Conservation (phyloP, 768 basidiomycete genomes). For the Tremella mesenterica region DNA sequence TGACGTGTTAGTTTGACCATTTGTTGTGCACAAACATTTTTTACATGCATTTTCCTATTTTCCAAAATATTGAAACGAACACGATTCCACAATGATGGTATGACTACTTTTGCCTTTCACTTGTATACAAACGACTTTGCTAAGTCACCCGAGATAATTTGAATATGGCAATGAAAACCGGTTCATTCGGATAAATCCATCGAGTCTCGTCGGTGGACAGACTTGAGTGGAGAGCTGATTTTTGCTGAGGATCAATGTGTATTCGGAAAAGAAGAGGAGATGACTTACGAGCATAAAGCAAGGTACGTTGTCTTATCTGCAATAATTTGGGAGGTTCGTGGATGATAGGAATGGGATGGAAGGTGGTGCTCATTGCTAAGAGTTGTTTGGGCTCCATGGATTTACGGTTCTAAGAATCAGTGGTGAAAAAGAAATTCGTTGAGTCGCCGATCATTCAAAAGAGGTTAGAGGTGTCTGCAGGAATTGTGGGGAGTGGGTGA, state of each 20-base stretch:
- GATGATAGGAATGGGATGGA: neutral
- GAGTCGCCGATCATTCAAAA: too few relatives aligned
- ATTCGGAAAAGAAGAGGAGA: neutral
- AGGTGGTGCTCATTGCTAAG: neutral
- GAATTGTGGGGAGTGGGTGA: too few relatives aligned
- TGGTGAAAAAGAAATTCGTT: too few relatives aligned
- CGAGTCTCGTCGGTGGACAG: slow-evolving; percentile 7
- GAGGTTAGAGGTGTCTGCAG: too few relatives aligned
- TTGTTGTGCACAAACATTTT: neutral
- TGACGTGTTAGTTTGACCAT: neutral
- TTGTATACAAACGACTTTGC: neutral
- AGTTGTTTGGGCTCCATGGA: slow-evolving; percentile 41
- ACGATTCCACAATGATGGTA: neutral
- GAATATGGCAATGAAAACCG: neutral
- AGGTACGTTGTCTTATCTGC: slow-evolving; percentile 17
- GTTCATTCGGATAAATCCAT: neutral
- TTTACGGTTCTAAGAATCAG: slow-evolving; percentile 33
- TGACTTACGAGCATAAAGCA: slow-evolving; percentile 41
- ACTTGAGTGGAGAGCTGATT: slow-evolving; percentile 39
- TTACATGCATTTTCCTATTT: neutral
- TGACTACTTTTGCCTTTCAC: neutral
- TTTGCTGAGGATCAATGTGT: slow-evolving; percentile 24
- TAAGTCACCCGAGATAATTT: neutral
- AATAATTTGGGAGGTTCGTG: neutral
- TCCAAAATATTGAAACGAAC: neutral